Evolutionary conservation across 1,284 basidiomycete genomes (phyloP), one percentile per base, ranked within the genome.

Genomic region (Inonotus obliquus): DNA sequence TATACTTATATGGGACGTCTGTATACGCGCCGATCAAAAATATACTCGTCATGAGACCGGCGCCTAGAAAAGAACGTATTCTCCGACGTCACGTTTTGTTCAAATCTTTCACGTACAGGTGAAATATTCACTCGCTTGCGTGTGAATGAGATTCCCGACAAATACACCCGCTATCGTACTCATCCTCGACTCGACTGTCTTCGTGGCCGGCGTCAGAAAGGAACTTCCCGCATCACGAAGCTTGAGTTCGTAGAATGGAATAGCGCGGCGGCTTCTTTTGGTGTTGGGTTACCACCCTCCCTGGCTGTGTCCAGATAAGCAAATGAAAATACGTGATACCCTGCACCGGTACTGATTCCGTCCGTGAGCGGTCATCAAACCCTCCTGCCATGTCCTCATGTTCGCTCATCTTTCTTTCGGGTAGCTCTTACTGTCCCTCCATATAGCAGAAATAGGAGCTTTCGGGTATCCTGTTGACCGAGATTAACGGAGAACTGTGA

Each of bases 201-300:
- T 44, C 41, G 41, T 44, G 41, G 41, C n/a, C 47, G 47, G 19
- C 47, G 21, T 23, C 47, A 49, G 21, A 23, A 27, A 21, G 19
- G 47, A 6, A 38, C 54, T 57, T 57, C 51, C 55, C 55, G 55
- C 44, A 57, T 57, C 55, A 57, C 55, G 55, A 57, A 57, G 55
- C 44, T 57, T 57, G 55, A 47, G 23, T 57, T 57, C 55, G 55
- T 57, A 57, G 55, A 57, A 57, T 57, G 55, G 55, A 57, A 57
- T 57, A 57, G 55, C 44, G 41, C 55, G 14, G 25, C 9, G 11
- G 29, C 55, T 57, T 57, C 29, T 47, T 21, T 35, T 11, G 49
- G 49, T 52, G 14, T 32, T 13, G n/a, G 49, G 27, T 19, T 52
- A 14, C 29, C 25, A 52, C 29, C 29, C 51, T 52, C 29, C 29